Evolutionary conservation across 805 yeast genomes (phyloP), one percentile per base, ranked within the genome.

Genomic region (Alloascoidea africana): DNA sequence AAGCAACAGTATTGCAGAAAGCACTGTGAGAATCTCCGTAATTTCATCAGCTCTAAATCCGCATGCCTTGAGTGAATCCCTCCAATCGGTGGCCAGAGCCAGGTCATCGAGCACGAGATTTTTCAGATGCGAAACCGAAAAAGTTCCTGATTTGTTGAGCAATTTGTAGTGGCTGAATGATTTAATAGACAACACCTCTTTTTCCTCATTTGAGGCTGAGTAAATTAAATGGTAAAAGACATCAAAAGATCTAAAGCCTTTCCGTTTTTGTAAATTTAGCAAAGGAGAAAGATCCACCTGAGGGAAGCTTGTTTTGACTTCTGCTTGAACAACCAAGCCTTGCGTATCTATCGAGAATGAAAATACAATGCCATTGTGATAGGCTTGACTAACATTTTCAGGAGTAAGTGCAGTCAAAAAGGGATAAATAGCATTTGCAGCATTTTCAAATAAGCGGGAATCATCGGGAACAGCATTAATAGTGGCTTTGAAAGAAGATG

Each of bases 21-120:
- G 46, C 2, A 56, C 44, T 16, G 58, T 46, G 35, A 60, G 42
- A 18, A 60, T 42, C 2, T 57, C 51, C 4, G 59, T 45, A 17
- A 54, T 43, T 11, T 50, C 38, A 17, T 57, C 50, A 13, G 54
- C 55, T 30, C 45, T 45, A 34, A 59, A 49, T 8, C 61, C 53
- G 32, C 60, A 52, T 34, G 52, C 54, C 2, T 47, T 34, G 14
- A 56, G 46, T 4, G 62, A 55, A 36, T 56, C 59, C 5, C 56
- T 46, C 66, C 66, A 60, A 42, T 60, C 65, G 32, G 53, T 50
- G 6, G 63, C 63, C 17, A 58, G 44, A 2, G 63, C 58, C 27
- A 52, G 44, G 40, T 58, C 63, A 35, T 58, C 63, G 1, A 62
- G 53, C 37, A 49, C 47, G 16, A 44, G 42, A 33, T 56, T 59